A percentile compares a stretch with the other conserved stretches of the same genome.
phyloP scores from a whole-genome alignment of 352 stramenopile species.

The Elongisporangium undulatum region DNA sequence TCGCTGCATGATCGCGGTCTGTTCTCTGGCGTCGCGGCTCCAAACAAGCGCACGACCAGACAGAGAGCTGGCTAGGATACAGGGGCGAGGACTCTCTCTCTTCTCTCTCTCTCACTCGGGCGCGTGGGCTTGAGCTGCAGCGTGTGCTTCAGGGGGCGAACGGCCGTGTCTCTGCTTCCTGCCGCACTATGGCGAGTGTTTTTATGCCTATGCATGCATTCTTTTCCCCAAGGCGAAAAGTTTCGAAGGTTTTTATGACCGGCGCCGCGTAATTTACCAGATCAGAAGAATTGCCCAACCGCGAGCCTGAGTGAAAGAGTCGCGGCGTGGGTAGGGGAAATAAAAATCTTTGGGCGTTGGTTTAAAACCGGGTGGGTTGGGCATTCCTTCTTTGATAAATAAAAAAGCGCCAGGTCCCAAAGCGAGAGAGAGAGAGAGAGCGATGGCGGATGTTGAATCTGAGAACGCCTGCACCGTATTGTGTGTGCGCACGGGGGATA shows the following conservation, averaged over 20 bases:
- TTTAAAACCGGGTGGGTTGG: not conserved
- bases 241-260: not conserved
- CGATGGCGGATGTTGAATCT: not conserved
- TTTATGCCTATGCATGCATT: not conserved
- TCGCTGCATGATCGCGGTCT: slow-evolving; percentile 31
- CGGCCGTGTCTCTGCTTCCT: not conserved
- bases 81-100: not conserved
- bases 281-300: not conserved
- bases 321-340: not conserved
- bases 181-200: not conserved
- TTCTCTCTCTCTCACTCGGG: not conserved
- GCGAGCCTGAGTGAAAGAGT: not conserved
- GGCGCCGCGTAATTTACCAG: not conserved
- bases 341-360: not conserved
- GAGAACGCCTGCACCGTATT: not conserved
- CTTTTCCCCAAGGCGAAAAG: not conserved
- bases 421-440: not conserved
- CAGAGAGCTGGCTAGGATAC: not conserved
- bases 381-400: not conserved
- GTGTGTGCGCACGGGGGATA: not conserved
- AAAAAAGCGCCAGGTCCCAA: not conserved
- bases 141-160: not conserved
- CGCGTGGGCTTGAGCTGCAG: not conserved
- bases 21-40: not conserved
- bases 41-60: not conserved